Evolutionary conservation across 1,284 basidiomycete species (phyloP), one percentile per base, ranked within the genome.

Genomic region (Sanghuangporus baumii): DNA sequence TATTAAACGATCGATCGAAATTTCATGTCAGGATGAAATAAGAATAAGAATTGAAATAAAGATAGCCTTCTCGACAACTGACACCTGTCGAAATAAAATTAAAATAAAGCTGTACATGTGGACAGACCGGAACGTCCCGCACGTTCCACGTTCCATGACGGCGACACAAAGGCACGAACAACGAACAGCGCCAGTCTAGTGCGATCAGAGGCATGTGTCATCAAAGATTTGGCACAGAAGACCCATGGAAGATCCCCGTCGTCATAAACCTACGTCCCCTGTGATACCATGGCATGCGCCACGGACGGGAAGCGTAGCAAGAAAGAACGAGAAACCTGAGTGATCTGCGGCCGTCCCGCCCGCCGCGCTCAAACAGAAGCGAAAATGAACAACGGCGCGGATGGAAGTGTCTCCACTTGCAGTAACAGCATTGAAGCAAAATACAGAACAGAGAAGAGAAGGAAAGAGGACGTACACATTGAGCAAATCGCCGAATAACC

Each of bases 401-500:
- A 46, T 46, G 43, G 43, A 46, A 46, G 43, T 46, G 40, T 41
- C 51, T 18, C 23, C 12, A 50, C 14, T 3, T 50, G 20, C 23
- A n/a, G 20, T 6, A 51, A 23, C 54, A 54, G 23, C 46, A 31
- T 55, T 2, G 31, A 4, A 34, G 55, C 50, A 6, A 40, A 16
- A 51, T 52, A 18, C 16, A 23, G 37, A 31, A 52, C 18, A 54
- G 5, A 18, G n/a, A 51, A 26, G 11, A 46, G 31, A 18, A 60
- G n/a, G 16, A 12, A 20, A 12, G 40, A n/a, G 37, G 16, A 72
- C 84, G 66, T 73, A 89, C 88, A 79, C 75, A 9, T 83, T 88
- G 55, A 91, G 76, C 60, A 86, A 68, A 69, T 91, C 89, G 12
- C 75, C 73, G 72, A 90, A 89, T 16, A 88, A 73, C 79, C 79